These are phyloP conservation scores for Saitozyma podzolica DNA, from an alignment of 768 basidiomycete genomes.

Conservation along the genomic window DNA sequence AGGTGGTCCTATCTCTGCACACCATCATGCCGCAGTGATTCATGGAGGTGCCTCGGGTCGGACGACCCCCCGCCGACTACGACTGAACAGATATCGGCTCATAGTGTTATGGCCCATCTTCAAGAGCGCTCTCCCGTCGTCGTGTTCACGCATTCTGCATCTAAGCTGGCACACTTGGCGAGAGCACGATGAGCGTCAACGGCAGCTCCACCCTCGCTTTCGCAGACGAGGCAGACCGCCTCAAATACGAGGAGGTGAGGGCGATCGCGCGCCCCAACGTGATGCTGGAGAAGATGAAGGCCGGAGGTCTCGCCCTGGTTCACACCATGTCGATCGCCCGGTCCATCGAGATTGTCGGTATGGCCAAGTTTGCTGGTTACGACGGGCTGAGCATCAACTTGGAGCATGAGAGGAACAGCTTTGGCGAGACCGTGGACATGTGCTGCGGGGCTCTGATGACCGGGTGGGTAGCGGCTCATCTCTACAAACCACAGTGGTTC, in stretches of 20 bases:
- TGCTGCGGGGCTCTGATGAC: constrained; percentile 3
- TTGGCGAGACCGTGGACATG: constrained; percentile 6
- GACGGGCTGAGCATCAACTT: constrained; percentile 17
- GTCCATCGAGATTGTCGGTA: not conserved
- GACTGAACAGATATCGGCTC: too few relatives aligned
- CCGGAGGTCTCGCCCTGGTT: constrained; percentile 2
- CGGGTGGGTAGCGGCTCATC: constrained; percentile 9
- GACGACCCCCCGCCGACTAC: too few relatives aligned
- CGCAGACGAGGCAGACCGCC: too few relatives aligned
- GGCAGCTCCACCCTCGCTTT: too few relatives aligned
- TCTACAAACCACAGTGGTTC: not conserved
- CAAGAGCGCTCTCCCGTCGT: too few relatives aligned
- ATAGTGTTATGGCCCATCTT: too few relatives aligned
- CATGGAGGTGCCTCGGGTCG: too few relatives aligned
- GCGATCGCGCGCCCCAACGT: constrained; percentile 12
- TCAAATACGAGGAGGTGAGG: constrained; percentile 7
- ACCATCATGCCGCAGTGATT: too few relatives aligned
- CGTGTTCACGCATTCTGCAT: too few relatives aligned
- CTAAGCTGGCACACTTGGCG: too few relatives aligned
- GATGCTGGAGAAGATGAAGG: constrained; percentile 12
- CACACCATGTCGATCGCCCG: constrained; percentile 10
- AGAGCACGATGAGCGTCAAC: too few relatives aligned
- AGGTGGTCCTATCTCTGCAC: too few relatives aligned
- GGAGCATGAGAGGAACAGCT: constrained; percentile 17
- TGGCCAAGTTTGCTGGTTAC: constrained; percentile 19